These are phyloP conservation scores for Nicotiana benthamiana DNA, from an alignment of 257 asterid genomes.

Conservation along the genomic window DNA sequence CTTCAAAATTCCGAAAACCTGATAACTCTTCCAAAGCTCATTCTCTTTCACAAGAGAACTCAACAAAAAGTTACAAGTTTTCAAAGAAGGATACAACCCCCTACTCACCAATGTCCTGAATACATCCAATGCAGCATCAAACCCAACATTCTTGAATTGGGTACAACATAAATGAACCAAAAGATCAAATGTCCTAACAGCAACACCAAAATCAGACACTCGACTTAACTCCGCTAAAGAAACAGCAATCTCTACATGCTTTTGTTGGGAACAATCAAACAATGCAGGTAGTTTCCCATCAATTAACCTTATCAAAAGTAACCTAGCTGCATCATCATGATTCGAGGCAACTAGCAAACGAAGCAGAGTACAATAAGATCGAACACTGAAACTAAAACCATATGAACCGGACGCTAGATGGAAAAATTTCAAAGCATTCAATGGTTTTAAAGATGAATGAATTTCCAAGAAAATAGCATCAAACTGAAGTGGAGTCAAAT, in stretches of 20 bases:
- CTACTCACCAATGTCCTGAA: slow-evolving; percentile 38
- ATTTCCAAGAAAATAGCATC: slow-evolving; percentile 54
- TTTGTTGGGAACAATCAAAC: slow-evolving; percentile 20
- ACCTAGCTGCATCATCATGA: slow-evolving; percentile 54
- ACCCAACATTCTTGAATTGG: slow-evolving; percentile 44
- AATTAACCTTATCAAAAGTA: slow-evolving; percentile 63
- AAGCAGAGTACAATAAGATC: slow-evolving; percentile 56
- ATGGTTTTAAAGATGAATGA: slow-evolving; percentile 47
- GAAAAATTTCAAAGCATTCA: slow-evolving; percentile 54
- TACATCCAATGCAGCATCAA: slow-evolving; percentile 47
- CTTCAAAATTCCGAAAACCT: slow-evolving; percentile 48
- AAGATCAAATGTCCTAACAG: slow-evolving; percentile 47
- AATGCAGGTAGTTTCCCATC: slow-evolving; percentile 47
- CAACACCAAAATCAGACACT: slow-evolving; percentile 20
- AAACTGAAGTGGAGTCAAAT: slow-evolving; percentile 43
- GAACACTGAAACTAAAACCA: slow-evolving; percentile 48
- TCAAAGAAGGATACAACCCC: slow-evolving; percentile 64
- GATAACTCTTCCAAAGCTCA: slow-evolving; percentile 44
- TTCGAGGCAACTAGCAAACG: slow-evolving; percentile 52
- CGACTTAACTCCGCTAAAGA: slow-evolving; percentile 35
- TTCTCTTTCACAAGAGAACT: slow-evolving; percentile 62
- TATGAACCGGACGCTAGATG: slow-evolving; percentile 39
- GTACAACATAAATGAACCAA: slow-evolving; percentile 64
- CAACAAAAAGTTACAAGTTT: slow-evolving; percentile 64
- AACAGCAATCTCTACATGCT: slow-evolving; percentile 46